These are phyloP conservation scores for Pelargonium fulgidum DNA, from an alignment of 441 rosid species.

Conservation along the genomic window DNA sequence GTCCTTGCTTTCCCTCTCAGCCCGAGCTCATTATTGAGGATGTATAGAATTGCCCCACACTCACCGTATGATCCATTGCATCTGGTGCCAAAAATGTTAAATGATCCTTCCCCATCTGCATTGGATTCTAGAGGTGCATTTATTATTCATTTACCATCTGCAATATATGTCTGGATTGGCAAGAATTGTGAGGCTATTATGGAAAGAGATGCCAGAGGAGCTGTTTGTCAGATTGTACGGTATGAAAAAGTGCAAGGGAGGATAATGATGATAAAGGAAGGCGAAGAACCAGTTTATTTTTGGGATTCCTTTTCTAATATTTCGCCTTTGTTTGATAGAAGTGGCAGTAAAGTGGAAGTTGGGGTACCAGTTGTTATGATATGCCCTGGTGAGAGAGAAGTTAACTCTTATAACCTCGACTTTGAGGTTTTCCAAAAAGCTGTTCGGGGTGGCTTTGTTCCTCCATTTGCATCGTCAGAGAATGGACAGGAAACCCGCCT, in stretches of 20 bases:
- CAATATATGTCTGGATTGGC: slow-evolving; percentile 84
- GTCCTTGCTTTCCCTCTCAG: slow-evolving; percentile 93
- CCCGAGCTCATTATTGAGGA: slow-evolving; percentile 84
- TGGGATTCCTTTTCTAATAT: slow-evolving; percentile 79
- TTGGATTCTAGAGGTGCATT: slow-evolving; percentile 97
- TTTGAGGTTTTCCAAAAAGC: slow-evolving; percentile 85
- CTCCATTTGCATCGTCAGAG: slow-evolving; percentile 71
- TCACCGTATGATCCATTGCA: slow-evolving; percentile 96
- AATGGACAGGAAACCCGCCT: slow-evolving; percentile 79
- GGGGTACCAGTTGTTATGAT: slow-evolving; percentile 35
- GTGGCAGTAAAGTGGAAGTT: slow-evolving; percentile 25
- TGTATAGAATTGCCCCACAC: slow-evolving; percentile 86
- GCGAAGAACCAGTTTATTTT: slow-evolving; percentile 72
- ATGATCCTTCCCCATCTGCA: slow-evolving; percentile 65
- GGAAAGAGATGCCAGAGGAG: slow-evolving; percentile 96
- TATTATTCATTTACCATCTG: slow-evolving; percentile 73
- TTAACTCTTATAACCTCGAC: slow-evolving; percentile 66
- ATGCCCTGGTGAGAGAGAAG: slow-evolving; percentile 54
- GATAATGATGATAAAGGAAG: slow-evolving; percentile 62
- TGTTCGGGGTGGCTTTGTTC: slow-evolving; percentile 76
- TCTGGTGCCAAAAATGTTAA: slow-evolving; percentile 85
- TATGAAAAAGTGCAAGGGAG: slow-evolving; percentile 84
- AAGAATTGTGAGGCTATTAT: slow-evolving; percentile 64
- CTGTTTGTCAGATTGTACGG: slow-evolving; percentile 86
- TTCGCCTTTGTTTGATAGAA: slow-evolving; percentile 63